Conservation (phyloP, 768 basidiomycete species). For the Sutorius australiensis region DNA sequence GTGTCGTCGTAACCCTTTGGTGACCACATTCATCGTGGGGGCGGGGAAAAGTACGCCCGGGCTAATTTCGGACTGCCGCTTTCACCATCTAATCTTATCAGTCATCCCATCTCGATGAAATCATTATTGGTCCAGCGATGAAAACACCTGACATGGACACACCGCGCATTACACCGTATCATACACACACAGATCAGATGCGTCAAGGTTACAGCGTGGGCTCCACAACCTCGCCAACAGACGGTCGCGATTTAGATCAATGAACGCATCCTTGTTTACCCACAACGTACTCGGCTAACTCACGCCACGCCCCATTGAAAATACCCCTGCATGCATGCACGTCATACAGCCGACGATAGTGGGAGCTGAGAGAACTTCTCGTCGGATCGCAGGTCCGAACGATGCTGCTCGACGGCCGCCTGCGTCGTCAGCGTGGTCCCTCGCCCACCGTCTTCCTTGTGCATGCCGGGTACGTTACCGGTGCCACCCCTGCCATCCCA, state of each 20-base stretch:
- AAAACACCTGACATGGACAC: slow-evolving; percentile 1
- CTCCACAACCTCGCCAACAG: slow-evolving; percentile 27
- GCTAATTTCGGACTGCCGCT: slow-evolving; percentile 12
- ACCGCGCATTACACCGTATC: slow-evolving; percentile 10
- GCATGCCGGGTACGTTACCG: slow-evolving; percentile 22
- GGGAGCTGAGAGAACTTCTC: slow-evolving; percentile 4
- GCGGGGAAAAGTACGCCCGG: neutral
- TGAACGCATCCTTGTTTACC: slow-evolving; percentile 11
- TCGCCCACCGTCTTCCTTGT: slow-evolving; percentile 1
- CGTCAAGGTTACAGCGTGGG: slow-evolving; percentile 29
- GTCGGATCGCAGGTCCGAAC: slow-evolving; percentile 20
- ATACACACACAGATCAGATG: slow-evolving; percentile 22
- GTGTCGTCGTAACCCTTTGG: neutral
- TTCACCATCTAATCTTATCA: slow-evolving; percentile 32
- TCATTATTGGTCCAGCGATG: slow-evolving; percentile 10
- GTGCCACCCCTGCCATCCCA: slow-evolving; percentile 15
- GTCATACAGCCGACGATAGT: slow-evolving; percentile 17
- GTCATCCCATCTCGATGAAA: slow-evolving; percentile 16
- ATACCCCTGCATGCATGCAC: slow-evolving; percentile 15
- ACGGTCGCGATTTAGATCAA: slow-evolving; percentile 14
- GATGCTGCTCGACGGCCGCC: neutral
- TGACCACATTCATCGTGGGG: neutral
- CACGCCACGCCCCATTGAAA: slow-evolving; percentile 18
- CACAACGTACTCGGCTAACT: slow-evolving; percentile 29
- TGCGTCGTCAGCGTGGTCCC: neutral